Evolutionary conservation across 768 basidiomycete genomes (phyloP), one percentile per base, ranked within the genome.

Genomic region (Strobilomyces dryophilus): DNA sequence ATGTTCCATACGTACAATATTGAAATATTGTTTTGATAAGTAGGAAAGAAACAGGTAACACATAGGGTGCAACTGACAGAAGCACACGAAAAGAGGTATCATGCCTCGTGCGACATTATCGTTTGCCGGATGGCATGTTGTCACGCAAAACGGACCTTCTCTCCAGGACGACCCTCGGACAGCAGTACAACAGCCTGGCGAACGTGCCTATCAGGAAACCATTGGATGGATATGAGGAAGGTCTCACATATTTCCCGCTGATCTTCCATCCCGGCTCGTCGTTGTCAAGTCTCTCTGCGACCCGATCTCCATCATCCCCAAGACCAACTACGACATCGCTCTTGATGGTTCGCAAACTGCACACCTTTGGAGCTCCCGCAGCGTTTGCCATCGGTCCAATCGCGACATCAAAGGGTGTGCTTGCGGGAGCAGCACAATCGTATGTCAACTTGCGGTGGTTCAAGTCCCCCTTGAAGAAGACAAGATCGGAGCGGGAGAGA

Each of bases 211-310:
- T 68, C 42, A 70, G 58, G 17, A 40, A 50, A 18, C 4, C 51
- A 44, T 51, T 42, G 49, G 47, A 48, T 37, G 44, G 32, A 37
- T 17, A 10, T 26, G 21, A 41, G 32, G 21, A 15, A 51, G 8
- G 42, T 56, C 17, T 73, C 68, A 93, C 92, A 64, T 93, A 95
- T 91, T 95, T 94, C 44, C 93, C 93, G 46, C 89, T 91, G 64
- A 97, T 95, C 76, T 93, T 95, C 95, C 95, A 98, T 46, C 95
- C 95, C 17, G 88, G 83, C 65, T 97, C 92, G 26, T 80, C 77
- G 62, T 87, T 76, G 68, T 95, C 91, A n/a, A 97, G 75, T 52
- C 76, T 79, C 68, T 91, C 87, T 3, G 90, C 91, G 35, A 83
- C 71, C 42, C 74, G 74, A 58, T 91, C 87, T 4, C 85, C 85